Conservation (phyloP, 2,329 filamentous ascomycete genomes). For the Tolypocladium ophioglossoides region DNA sequence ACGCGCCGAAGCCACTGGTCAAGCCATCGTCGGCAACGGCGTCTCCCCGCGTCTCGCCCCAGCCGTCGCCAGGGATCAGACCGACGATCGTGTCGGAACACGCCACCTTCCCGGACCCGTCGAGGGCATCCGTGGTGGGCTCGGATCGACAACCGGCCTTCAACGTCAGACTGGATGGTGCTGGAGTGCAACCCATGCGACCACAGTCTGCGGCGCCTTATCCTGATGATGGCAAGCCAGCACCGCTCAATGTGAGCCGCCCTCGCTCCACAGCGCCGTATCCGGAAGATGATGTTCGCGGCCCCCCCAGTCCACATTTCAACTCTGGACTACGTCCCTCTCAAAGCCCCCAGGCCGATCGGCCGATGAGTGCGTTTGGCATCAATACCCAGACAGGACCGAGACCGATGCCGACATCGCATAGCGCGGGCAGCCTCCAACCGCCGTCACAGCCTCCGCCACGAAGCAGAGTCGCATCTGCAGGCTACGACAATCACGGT, state of each 20-base stretch:
- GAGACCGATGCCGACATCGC: constrained; percentile 28
- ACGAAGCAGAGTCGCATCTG: constrained; percentile 31
- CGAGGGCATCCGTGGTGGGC: constrained; percentile 25
- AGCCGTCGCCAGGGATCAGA: constrained; percentile 29
- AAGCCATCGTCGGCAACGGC: constrained; percentile 8
- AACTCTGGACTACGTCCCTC: constrained; percentile 38
- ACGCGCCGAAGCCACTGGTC: constrained; percentile 7
- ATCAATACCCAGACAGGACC: constrained; percentile 34
- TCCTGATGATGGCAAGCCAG: constrained; percentile 54
- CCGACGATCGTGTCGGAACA: constrained; percentile 28
- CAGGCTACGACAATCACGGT: constrained; percentile 33
- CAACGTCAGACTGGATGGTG: constrained; percentile 34
- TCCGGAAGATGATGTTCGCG: constrained; percentile 38
- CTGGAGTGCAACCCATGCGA: constrained; percentile 20
- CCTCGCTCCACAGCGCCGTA: constrained; percentile 40
- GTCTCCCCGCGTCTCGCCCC: constrained; percentile 26
- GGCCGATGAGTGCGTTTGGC: constrained; percentile 41
- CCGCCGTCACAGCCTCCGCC: constrained; percentile 21
- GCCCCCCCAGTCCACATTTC: constrained; percentile 25
- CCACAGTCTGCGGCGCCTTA: constrained; percentile 56
- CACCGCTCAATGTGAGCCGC: constrained; percentile 32
- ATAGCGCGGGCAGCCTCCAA: constrained; percentile 36
- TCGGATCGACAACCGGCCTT: constrained; percentile 38
- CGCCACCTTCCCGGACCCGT: constrained; percentile 36
- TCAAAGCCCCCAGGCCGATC: constrained; percentile 36